phyloP scores from a whole-genome alignment of 2,329 filamentous ascomycete genomes.

The Nemania sp. region DNA sequence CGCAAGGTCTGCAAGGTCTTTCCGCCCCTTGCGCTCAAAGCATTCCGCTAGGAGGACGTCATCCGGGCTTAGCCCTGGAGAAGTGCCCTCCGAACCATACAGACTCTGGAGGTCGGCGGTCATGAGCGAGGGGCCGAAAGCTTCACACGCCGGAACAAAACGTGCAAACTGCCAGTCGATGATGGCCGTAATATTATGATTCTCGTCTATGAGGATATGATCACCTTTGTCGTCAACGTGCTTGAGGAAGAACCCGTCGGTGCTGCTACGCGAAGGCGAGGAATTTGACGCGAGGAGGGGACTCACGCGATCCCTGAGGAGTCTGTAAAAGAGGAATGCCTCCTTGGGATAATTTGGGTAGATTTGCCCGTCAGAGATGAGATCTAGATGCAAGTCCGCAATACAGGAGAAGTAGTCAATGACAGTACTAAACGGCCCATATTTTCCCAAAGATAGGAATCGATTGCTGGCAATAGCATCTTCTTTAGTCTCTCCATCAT shows the following conservation, averaged over 20 bases:
- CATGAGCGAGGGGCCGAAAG: slow-evolving; percentile 10
- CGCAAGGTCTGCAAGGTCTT: slow-evolving; percentile 11
- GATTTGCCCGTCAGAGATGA: slow-evolving; percentile 11
- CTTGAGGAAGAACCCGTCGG: slow-evolving; percentile 33
- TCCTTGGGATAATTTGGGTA: slow-evolving; percentile 11
- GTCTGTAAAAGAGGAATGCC: slow-evolving; percentile 9
- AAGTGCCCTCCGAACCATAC: not conserved
- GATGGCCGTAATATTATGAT: slow-evolving; percentile 44
- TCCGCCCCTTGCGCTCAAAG: slow-evolving; percentile 3
- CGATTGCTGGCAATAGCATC: slow-evolving; percentile 11
- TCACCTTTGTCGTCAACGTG: slow-evolving; percentile 38
- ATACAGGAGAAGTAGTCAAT: slow-evolving; percentile 7
- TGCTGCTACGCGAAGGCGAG: not conserved
- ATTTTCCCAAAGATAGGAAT: slow-evolving; percentile 7
- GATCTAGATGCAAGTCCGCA: slow-evolving; percentile 8
- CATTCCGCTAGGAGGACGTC: not conserved
- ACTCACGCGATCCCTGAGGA: slow-evolving; percentile 1
- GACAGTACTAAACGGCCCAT: not conserved
- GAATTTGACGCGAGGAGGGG: slow-evolving; percentile 4
- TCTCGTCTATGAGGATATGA: slow-evolving; percentile 37
- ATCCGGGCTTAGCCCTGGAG: slow-evolving; percentile 5
- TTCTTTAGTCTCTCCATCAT: not conserved
- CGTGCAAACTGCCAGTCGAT: slow-evolving; percentile 46
- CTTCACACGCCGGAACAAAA: slow-evolving; percentile 26
- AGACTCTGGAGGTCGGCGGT: not conserved